These are phyloP conservation scores for Xylaria grammica DNA, from an alignment of 495 filamentous ascomycete genomes.

Conservation along the genomic window DNA sequence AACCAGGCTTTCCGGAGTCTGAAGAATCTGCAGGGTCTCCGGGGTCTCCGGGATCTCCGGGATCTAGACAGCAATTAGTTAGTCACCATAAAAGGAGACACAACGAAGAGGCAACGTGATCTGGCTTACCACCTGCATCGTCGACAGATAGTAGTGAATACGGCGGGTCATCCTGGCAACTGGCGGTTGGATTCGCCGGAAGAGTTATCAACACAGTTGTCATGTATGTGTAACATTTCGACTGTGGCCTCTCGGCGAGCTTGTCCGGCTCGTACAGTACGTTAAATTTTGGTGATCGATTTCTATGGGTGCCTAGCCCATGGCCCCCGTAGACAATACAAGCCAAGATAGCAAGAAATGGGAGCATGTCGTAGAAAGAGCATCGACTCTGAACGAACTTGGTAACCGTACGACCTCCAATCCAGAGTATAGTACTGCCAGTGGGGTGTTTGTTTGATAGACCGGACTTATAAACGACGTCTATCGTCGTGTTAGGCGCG, in stretches of 20 bases:
- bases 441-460: neutral
- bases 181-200: neutral
- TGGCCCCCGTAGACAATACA: constrained; percentile 4
- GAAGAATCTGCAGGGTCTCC: no score
- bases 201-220: constrained; percentile 22
- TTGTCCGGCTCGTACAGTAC: neutral
- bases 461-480: neutral
- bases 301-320: neutral
- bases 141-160: neutral
- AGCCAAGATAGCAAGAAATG: constrained; percentile 7
- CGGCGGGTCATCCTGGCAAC: neutral
- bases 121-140: neutral
- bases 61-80: neutral
- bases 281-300: neutral
- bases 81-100: neutral
- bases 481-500: neutral
- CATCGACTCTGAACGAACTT: neutral
- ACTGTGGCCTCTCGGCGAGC: neutral
- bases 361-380: constrained; percentile 5
- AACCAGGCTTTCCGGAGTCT: neutral
- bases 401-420: neutral
- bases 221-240: constrained; percentile 21
- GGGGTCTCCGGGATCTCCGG: neutral
- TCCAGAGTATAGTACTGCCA: neutral
- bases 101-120: neutral